These are phyloP conservation scores for Colletotrichum sp. DNA, from an alignment of 2,329 filamentous ascomycete genomes.

Conservation along the genomic window DNA sequence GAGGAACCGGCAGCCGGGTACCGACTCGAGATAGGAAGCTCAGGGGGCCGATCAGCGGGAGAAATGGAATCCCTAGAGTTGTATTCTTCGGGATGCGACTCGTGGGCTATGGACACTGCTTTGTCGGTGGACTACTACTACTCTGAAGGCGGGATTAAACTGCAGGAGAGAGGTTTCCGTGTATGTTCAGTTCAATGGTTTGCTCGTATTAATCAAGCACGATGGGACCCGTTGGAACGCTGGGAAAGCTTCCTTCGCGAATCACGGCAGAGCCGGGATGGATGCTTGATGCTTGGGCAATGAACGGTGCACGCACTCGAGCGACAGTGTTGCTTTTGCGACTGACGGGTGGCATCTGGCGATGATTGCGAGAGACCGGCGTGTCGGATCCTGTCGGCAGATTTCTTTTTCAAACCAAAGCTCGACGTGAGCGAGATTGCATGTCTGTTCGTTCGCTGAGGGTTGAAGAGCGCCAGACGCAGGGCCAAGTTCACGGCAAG, in stretches of 20 bases:
- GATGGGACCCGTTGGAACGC: conserved; percentile 13
- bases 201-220: conserved; percentile 16
- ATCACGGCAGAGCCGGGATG: background rate
- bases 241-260: background rate
- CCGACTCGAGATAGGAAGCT: conserved; percentile 9
- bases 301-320: background rate
- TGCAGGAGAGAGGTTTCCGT: background rate
- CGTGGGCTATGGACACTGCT: background rate
- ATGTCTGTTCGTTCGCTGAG: background rate
- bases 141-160: background rate
- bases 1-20: conserved; percentile 8
- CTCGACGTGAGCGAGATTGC: background rate
- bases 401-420: background rate
- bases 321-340: background rate
- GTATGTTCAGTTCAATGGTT: background rate
- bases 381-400: background rate
- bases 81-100: background rate
- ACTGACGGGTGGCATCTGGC: background rate
- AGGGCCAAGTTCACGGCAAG: background rate
- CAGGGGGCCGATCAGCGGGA: conserved; percentile 7
- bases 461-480: background rate
- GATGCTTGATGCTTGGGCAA: background rate
- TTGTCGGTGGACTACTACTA: background rate
- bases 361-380: background rate
- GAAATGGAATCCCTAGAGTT: background rate